These are phyloP conservation scores for Pestalotiopsis fici DNA, from an alignment of 2,329 filamentous ascomycete genomes.

Conservation along the genomic window DNA sequence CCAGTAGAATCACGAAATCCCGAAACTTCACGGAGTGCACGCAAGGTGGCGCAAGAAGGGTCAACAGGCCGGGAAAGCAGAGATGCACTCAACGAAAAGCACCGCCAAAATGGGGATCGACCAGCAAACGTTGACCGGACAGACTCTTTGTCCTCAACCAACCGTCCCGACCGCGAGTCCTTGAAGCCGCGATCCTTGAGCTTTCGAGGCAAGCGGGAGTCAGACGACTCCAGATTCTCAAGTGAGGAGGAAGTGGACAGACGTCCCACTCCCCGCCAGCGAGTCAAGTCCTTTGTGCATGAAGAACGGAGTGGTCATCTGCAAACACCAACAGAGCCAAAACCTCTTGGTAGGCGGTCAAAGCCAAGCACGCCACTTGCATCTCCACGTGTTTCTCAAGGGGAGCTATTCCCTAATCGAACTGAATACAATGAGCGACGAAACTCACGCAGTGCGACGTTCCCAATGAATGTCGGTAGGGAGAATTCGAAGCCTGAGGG, in stretches of 20 bases:
- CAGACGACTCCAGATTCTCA: conserved; percentile 25
- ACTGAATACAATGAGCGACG: conserved; percentile 19
- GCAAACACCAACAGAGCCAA: conserved; percentile 18
- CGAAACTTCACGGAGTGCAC: conserved; percentile 23
- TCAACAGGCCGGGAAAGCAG: neutral
- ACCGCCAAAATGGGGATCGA: conserved; percentile 16
- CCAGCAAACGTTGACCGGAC: conserved; percentile 19
- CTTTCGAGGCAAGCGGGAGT: conserved; percentile 19
- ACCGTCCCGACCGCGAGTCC: conserved; percentile 23
- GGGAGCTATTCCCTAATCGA: conserved; percentile 15
- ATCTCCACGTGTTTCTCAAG: conserved; percentile 23
- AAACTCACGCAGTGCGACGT: conserved; percentile 27
- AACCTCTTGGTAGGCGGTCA: conserved; percentile 20
- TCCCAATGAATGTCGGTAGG: conserved; percentile 18
- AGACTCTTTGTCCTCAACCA: conserved; percentile 13
- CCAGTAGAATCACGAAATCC: conserved; percentile 23
- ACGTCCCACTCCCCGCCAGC: conserved; percentile 16
- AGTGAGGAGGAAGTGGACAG: conserved; percentile 29
- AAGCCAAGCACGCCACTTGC: conserved; percentile 23
- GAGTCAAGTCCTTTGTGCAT: conserved; percentile 21
- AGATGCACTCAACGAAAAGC: conserved; percentile 11
- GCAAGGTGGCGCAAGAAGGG: conserved; percentile 20
- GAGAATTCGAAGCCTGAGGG: conserved; percentile 17
- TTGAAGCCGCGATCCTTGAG: conserved; percentile 20
- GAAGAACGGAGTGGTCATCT: conserved; percentile 21